Base-by-base conservation (phyloP, 352 stramenopile genomes). In the Pythium guiyangense region DNA sequence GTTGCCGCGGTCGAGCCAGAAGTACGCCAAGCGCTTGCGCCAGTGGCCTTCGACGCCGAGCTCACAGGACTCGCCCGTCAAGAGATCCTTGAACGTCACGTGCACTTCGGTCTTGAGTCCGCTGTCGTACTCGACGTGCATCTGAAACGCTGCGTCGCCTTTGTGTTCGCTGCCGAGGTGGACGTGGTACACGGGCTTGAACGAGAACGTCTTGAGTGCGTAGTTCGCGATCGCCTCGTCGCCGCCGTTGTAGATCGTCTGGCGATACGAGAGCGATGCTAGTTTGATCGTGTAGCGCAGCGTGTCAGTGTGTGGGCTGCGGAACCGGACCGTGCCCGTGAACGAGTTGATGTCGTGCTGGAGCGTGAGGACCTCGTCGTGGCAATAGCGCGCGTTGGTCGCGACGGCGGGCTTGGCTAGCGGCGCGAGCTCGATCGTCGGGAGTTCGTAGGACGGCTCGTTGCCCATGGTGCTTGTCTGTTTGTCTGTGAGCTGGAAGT, bases 1-100 rank as follows among this genome's bases (percentile, higher is more conserved):
- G 8, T 26, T n/a, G 27, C 27, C 54, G 2, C 46, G 45, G 2
- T 51, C 37, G 15, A 62, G 29, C 56, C 56, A 62, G 12, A 62
- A 27, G 49, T 43, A 39, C 22, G 6, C 55, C 12, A 37, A 8
- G 26, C 40, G 27, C 2, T 43, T n/a, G 17, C 48, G 11, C 47
- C 47, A 49, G 39, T 55, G 26, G 12, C 55, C 47, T 11, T 42
- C 47, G 27, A 61, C 29, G 25, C 47, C 37, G 10, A 61, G n/a
- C 9, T 45, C n/a, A n/a, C 37, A 55, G 17, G 26, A 46, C 22
- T 49, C 14, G 15, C 40, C 6, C 20, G 37, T 54, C 35, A 29
- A 5, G 10, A 49, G 4, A 20, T 61, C 44, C 15, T 10, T 17
- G 20, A 61, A 55, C 35, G 49, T 29, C 9, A 55, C 17, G 15